phyloP scores from a whole-genome alignment of 2,329 filamentous ascomycete genomes.

The Alternaria alternata region DNA sequence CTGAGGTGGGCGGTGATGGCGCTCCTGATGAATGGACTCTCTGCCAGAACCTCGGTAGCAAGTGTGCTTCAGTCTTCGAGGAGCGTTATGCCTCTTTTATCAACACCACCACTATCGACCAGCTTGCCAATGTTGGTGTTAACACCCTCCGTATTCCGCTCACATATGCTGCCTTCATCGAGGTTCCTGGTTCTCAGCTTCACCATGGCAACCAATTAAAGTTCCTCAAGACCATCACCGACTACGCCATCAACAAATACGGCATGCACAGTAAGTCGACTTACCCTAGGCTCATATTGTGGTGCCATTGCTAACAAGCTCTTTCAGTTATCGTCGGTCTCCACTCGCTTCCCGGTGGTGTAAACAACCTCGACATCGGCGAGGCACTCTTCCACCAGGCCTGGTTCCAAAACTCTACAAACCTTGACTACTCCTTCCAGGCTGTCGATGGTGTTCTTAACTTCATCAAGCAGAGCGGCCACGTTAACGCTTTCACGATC shows the following conservation, averaged over 20 bases:
- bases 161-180: conserved; percentile 50
- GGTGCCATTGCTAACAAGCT: background rate
- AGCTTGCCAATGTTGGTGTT: conserved; percentile 42
- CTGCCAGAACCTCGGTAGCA: conserved; percentile 40
- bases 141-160: conserved; percentile 49
- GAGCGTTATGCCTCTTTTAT: conserved; percentile 42
- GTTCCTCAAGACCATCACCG: conserved; percentile 40
- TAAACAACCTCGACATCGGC: conserved; percentile 36
- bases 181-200: conserved; percentile 44
- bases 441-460: conserved; percentile 43
- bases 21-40: conserved; percentile 48
- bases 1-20: conserved; percentile 2
- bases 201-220: conserved; percentile 45
- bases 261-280: conserved; percentile 39
- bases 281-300: background rate
- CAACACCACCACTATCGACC: conserved; percentile 43
- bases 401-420: conserved; percentile 50
- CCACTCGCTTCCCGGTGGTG: conserved; percentile 44
- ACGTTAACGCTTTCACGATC: conserved; percentile 44
- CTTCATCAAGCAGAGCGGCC: conserved; percentile 39
- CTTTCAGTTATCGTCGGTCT: conserved; percentile 39
- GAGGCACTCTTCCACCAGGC: conserved; percentile 33
- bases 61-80: conserved; percentile 42
- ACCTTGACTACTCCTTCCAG: conserved; percentile 44
- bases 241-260: conserved; percentile 49